These are phyloP conservation scores for Solanum chilense DNA, from an alignment of 257 asterid genomes.

Conservation along the genomic window DNA sequence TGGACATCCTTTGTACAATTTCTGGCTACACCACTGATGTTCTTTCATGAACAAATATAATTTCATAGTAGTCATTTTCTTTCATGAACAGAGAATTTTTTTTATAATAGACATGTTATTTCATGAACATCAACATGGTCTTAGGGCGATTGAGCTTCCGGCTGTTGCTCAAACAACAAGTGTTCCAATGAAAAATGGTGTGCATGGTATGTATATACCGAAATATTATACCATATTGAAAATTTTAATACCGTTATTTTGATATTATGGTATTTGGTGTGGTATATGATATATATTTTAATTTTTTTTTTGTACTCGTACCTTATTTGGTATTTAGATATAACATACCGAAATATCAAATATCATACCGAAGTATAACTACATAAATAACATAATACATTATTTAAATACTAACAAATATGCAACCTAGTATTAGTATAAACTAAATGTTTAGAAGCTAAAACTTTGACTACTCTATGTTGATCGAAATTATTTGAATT, in stretches of 20 bases:
- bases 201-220: not conserved
- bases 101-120: not conserved
- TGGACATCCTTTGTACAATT: too few relatives aligned
- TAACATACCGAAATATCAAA: not conserved
- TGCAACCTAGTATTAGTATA: not conserved
- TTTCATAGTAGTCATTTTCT: not conserved
- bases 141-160: not conserved
- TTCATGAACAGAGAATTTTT: too few relatives aligned
- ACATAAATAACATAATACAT: not conserved
- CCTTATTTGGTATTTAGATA: not conserved
- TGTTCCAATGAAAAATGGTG: not conserved
- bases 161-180: not conserved
- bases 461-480: not conserved
- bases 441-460: not conserved
- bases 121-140: not conserved
- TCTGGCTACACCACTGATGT: too few relatives aligned
- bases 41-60: not conserved
- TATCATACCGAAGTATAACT: not conserved
- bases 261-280: not conserved
- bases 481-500: not conserved
- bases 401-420: not conserved
- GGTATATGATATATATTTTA: not conserved
- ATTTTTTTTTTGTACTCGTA: too few relatives aligned
- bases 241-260: accelerated
- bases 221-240: not conserved